These are phyloP conservation scores for Sphaerobolus stellatus DNA, from an alignment of 1,284 basidiomycete genomes.

Conservation along the genomic window DNA sequence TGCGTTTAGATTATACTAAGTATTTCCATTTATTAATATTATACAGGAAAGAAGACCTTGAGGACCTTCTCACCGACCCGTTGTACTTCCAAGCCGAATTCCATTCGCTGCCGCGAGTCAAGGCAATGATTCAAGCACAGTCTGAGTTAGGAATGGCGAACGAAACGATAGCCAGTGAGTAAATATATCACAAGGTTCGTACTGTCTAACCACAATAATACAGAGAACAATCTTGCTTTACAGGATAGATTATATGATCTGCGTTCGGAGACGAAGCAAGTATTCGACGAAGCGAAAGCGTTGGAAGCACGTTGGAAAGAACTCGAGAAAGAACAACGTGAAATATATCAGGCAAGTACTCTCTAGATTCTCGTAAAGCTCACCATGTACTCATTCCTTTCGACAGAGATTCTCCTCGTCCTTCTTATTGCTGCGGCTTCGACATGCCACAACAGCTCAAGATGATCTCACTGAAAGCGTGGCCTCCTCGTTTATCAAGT, in stretches of 20 bases:
- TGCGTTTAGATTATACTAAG: conserved; percentile 35
- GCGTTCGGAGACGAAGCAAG: conserved; percentile 76
- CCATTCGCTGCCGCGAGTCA: conserved; percentile 73
- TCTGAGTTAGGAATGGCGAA: conserved; percentile 79
- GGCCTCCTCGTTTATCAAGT: conserved; percentile 77
- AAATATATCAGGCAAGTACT: conserved; percentile 76
- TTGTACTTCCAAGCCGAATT: conserved; percentile 86
- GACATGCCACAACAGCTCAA: conserved; percentile 83
- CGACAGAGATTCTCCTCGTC: conserved; percentile 77
- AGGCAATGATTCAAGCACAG: conserved; percentile 71
- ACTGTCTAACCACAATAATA: conserved; percentile 11
- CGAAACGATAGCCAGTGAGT: conserved; percentile 79
- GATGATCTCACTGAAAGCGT: conserved; percentile 85
- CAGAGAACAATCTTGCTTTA: conserved; percentile 73
- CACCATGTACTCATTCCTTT: conserved; percentile 10
- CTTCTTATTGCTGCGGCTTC: conserved; percentile 82
- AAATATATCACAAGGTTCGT: background rate
- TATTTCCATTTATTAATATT: conserved; percentile 13
- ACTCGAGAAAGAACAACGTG: conserved; percentile 80
- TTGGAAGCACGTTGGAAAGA: conserved; percentile 82
- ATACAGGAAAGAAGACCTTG: conserved; percentile 78
- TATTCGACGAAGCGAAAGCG: conserved; percentile 80
- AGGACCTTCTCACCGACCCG: conserved; percentile 80
- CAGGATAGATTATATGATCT: conserved; percentile 73
- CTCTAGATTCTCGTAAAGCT: conserved; percentile 3